phyloP scores from a whole-genome alignment of 2,329 filamentous ascomycete genomes.

The Ustilaginoidea virens region DNA sequence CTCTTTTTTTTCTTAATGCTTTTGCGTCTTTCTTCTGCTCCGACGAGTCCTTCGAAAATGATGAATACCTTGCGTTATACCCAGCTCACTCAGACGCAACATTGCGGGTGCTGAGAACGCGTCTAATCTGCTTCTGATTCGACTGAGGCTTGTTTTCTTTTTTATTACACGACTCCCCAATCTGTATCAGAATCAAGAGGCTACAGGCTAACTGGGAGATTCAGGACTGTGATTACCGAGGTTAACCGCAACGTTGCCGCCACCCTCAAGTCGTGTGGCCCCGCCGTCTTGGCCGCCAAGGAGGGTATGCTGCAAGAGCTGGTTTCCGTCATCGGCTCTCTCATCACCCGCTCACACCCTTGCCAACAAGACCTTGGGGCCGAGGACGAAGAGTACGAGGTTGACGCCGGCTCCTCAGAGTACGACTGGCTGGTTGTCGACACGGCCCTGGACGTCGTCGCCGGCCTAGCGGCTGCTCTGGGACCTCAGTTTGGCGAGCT shows the following conservation, averaged over 20 bases:
- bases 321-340: slow-evolving; percentile 56
- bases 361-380: slow-evolving; percentile 85
- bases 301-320: slow-evolving; percentile 56
- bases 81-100: slow-evolving; percentile 98
- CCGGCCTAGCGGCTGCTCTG: slow-evolving; percentile 68
- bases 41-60: slow-evolving; percentile 32
- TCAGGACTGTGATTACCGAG: slow-evolving; percentile 75
- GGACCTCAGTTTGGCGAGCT: slow-evolving; percentile 70
- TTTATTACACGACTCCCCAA: slow-evolving; percentile 4
- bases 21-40: slow-evolving; percentile 6
- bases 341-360: slow-evolving; percentile 81
- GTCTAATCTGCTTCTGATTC: slow-evolving; percentile 25
- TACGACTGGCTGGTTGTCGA: slow-evolving; percentile 97
- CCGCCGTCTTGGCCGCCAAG: slow-evolving; percentile 62
- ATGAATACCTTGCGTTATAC: slow-evolving; percentile 90
- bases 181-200: not conserved
- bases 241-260: slow-evolving; percentile 89
- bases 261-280: slow-evolving; percentile 80
- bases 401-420: slow-evolving; percentile 68
- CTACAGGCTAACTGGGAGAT: not conserved
- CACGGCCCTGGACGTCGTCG: slow-evolving; percentile 81
- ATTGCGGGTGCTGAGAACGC: slow-evolving; percentile 80
- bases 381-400: slow-evolving; percentile 60
- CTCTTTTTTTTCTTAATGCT: slow-evolving; percentile 7
- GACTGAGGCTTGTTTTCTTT: slow-evolving; percentile 5